These are phyloP conservation scores for Suillus luteus DNA, from an alignment of 768 basidiomycete genomes.

Conservation along the genomic window DNA sequence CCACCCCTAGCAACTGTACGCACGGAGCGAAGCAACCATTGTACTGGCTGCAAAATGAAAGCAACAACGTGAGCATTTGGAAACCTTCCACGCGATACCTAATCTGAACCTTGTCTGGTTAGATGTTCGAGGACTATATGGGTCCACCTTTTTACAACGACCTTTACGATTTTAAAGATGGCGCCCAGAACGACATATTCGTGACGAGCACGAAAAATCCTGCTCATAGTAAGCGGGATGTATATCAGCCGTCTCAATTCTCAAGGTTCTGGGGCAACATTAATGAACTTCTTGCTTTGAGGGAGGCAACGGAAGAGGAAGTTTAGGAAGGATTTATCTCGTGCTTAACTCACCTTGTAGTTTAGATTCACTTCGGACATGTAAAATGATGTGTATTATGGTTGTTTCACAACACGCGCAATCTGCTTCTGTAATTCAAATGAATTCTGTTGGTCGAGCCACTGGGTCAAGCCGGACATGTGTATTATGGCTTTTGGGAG, in stretches of 20 bases:
- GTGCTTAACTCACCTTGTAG: background rate
- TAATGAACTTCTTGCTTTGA: background rate
- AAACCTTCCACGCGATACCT: background rate
- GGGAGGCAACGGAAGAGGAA: background rate
- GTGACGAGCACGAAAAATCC: background rate
- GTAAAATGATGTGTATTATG: background rate
- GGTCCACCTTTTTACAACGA: conserved; percentile 38
- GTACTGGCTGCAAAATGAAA: conserved; percentile 42
- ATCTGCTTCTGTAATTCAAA: background rate
- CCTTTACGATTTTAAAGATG: conserved; percentile 43
- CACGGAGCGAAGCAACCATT: conserved; percentile 39
- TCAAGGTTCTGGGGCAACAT: conserved; percentile 11
- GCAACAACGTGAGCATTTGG: conserved; percentile 39
- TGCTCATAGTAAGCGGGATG: background rate
- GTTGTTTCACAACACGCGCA: background rate
- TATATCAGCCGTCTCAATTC: background rate
- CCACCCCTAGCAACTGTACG: conserved; percentile 40
- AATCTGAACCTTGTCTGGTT: background rate
- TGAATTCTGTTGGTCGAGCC: background rate
- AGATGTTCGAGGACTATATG: conserved; percentile 36
- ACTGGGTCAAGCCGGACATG: background rate
- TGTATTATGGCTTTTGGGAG: background rate
- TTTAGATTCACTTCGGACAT: background rate
- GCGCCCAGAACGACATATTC: conserved; percentile 48
- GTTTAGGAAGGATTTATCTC: background rate